phyloP scores from a whole-genome alignment of 768 basidiomycete genomes.

The Leccinum obscurum region DNA sequence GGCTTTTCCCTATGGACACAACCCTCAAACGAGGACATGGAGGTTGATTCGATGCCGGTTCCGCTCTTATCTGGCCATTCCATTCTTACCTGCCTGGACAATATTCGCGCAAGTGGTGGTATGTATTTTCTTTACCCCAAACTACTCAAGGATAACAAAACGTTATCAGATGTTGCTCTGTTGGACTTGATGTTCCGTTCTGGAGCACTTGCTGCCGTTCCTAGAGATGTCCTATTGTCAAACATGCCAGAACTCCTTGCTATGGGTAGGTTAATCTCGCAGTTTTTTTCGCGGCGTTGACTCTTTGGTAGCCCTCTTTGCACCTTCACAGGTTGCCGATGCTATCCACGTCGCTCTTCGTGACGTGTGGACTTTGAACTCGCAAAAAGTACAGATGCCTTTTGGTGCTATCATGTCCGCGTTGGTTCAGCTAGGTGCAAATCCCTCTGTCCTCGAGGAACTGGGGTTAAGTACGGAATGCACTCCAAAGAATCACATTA shows the following conservation, averaged over 20 bases:
- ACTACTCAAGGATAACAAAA: background rate
- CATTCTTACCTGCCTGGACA: slow-evolving; percentile 34
- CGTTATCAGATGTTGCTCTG: slow-evolving; percentile 39
- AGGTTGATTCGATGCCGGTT: slow-evolving; percentile 15
- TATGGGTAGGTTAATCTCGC: slow-evolving; percentile 36
- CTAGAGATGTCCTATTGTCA: slow-evolving; percentile 28
- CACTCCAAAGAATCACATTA: slow-evolving; percentile 13
- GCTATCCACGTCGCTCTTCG: slow-evolving; percentile 37
- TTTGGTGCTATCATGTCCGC: slow-evolving; percentile 36
- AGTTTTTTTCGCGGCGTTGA: slow-evolving; percentile 5
- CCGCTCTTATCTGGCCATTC: slow-evolving; percentile 23
- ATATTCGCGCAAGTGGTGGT: slow-evolving; percentile 36
- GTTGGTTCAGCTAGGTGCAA: slow-evolving; percentile 48
- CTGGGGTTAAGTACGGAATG: slow-evolving; percentile 32
- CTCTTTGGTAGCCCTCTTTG: slow-evolving; percentile 18
- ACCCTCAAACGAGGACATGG: slow-evolving; percentile 22
- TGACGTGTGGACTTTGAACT: slow-evolving; percentile 32
- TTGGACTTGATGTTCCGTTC: slow-evolving; percentile 42
- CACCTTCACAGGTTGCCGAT: slow-evolving; percentile 28
- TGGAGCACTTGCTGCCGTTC: slow-evolving; percentile 40
- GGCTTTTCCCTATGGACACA: slow-evolving; percentile 36
- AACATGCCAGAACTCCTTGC: slow-evolving; percentile 43
- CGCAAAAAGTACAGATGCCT: slow-evolving; percentile 30
- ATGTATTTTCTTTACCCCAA: slow-evolving; percentile 13
- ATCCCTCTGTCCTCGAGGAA: slow-evolving; percentile 33